Conservation (phyloP, 768 basidiomycete species). For the Leccinum disarticulatum region DNA sequence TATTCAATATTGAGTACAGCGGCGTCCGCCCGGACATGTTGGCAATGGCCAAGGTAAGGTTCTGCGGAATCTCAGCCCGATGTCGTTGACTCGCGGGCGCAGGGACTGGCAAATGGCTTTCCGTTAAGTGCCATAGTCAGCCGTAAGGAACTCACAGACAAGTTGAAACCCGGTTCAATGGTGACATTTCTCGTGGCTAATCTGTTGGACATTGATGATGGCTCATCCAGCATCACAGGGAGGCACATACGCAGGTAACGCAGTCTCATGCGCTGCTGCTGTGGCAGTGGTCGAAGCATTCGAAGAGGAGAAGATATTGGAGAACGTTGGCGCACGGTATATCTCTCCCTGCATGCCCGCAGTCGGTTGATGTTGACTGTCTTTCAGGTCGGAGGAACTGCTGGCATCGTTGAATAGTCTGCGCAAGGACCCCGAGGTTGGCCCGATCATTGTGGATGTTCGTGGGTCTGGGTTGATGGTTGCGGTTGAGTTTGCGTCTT, state of each 20-base stretch:
- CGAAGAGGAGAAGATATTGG: slow-evolving; percentile 75
- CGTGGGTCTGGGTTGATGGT: slow-evolving; percentile 91
- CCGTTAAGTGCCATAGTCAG: slow-evolving; percentile 87
- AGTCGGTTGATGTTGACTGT: slow-evolving; percentile 1
- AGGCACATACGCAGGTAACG: slow-evolving; percentile 91
- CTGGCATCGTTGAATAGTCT: slow-evolving; percentile 59
- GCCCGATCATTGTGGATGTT: slow-evolving; percentile 73
- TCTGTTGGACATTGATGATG: background rate
- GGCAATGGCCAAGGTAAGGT: slow-evolving; percentile 76
- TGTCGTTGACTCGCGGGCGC: slow-evolving; percentile 8
- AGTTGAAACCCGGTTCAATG: slow-evolving; percentile 76
- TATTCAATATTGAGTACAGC: slow-evolving; percentile 81
- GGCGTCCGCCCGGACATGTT: slow-evolving; percentile 87
- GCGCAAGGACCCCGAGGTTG: slow-evolving; percentile 49
- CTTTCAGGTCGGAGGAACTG: slow-evolving; percentile 66
- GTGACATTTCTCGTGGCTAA: slow-evolving; percentile 35
- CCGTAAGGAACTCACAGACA: slow-evolving; percentile 78
- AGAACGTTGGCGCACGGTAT: slow-evolving; percentile 74
- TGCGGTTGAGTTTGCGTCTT: slow-evolving; percentile 73
- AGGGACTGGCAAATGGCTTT: slow-evolving; percentile 91
- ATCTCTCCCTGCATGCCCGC: slow-evolving; percentile 11
- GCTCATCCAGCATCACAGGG: slow-evolving; percentile 45
- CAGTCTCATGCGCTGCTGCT: slow-evolving; percentile 89
- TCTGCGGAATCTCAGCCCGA: background rate
- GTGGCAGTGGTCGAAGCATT: slow-evolving; percentile 79